phyloP scores from a whole-genome alignment of 768 basidiomycete genomes.

The Pisolithus microcarpus region DNA sequence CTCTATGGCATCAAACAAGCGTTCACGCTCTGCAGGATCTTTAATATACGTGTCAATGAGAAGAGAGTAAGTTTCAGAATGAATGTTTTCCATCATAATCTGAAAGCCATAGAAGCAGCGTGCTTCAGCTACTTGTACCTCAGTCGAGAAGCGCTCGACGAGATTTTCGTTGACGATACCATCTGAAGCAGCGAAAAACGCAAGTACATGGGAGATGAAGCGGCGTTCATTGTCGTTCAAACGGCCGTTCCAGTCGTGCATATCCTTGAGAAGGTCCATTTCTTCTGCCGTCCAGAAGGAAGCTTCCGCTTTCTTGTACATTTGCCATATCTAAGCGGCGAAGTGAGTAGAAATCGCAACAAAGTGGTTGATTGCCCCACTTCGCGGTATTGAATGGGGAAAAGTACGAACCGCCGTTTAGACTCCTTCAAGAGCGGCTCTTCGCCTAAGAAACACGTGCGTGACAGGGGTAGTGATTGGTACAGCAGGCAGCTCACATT shows the following conservation, averaged over 20 bases:
- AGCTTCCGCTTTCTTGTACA: conserved; percentile 93
- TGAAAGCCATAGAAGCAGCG: conserved; percentile 98
- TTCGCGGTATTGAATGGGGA: conserved; percentile 90
- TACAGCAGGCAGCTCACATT: conserved; percentile 31
- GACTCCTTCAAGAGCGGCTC: conserved; percentile 80
- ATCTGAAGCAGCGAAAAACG: conserved; percentile 94
- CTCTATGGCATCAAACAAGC: conserved; percentile 88
- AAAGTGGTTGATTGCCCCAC: conserved; percentile 33
- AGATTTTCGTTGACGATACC: conserved; percentile 97
- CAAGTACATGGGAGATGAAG: conserved; percentile 88
- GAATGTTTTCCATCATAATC: conserved; percentile 98
- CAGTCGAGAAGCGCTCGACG: conserved; percentile 86
- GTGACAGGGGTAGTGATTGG: not conserved
- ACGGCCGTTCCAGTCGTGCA: conserved; percentile 76
- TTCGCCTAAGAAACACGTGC: conserved; percentile 36
- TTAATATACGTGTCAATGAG: conserved; percentile 94
- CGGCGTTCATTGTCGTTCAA: conserved; percentile 78
- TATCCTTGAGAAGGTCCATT: conserved; percentile 84
- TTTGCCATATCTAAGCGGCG: conserved; percentile 72
- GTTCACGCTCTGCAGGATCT: conserved; percentile 64
- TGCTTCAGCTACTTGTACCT: conserved; percentile 88
- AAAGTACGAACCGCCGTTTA: conserved; percentile 79
- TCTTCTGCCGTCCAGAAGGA: conserved; percentile 94
- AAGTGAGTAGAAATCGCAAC: not conserved
- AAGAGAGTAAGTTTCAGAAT: conserved; percentile 94